These are phyloP conservation scores for Plasmopara viticola DNA, from an alignment of 352 stramenopile species.

Conservation along the genomic window DNA sequence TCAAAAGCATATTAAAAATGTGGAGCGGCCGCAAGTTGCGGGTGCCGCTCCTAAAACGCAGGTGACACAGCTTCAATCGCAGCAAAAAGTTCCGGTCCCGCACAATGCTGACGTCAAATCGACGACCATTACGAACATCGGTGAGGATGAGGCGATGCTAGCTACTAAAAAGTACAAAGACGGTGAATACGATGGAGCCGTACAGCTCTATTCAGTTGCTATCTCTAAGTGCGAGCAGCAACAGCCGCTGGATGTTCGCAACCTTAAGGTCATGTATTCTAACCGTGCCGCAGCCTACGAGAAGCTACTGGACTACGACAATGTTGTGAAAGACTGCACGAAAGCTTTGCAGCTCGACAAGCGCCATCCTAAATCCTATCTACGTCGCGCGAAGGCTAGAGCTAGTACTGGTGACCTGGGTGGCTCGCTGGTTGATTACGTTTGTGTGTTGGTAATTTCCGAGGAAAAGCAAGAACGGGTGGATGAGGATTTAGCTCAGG, in stretches of 20 bases:
- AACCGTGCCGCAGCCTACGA: conserved; percentile 75
- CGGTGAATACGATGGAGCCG: conserved; percentile 53
- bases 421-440: conserved; percentile 72
- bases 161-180: conserved; percentile 80
- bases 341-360: conserved; percentile 59
- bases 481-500: conserved; percentile 55
- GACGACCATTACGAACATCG: conserved; percentile 22
- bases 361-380: conserved; percentile 67
- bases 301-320: conserved; percentile 52
- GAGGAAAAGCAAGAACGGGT: conserved; percentile 73
- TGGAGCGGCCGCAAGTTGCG: conserved; percentile 27
- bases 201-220: conserved; percentile 62
- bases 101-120: conserved; percentile 21
- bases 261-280: conserved; percentile 84
- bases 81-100: conserved; percentile 17
- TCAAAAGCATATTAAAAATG: conserved; percentile 11
- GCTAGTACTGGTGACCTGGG: conserved; percentile 36
- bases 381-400: conserved; percentile 70
- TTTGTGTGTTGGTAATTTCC: conserved; percentile 71
- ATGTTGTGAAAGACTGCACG: conserved; percentile 58
- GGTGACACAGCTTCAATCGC: neutral
- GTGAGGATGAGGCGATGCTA: conserved; percentile 56
- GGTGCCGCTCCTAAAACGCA: conserved; percentile 8
- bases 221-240: conserved; percentile 56
- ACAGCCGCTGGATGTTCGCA: conserved; percentile 53